phyloP scores from a whole-genome alignment of 2,329 filamentous ascomycete species.

The Aspergillus caelatus region DNA sequence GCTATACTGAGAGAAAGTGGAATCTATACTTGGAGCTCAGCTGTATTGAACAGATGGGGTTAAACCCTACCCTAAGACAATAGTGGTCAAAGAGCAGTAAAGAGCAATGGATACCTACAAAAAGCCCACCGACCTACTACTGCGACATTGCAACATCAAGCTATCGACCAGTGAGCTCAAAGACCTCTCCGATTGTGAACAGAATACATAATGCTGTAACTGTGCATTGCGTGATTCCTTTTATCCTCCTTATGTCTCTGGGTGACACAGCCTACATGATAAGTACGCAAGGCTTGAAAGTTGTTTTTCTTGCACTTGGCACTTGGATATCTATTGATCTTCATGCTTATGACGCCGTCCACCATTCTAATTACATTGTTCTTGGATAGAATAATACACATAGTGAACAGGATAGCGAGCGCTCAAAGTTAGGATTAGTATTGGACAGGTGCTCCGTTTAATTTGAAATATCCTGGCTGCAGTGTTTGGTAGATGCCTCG shows the following conservation, averaged over 20 bases:
- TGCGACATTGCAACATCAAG: not conserved
- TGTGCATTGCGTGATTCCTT: too few relatives aligned
- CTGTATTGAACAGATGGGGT: not conserved
- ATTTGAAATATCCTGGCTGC: conserved; percentile 50
- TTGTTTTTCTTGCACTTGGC: not conserved
- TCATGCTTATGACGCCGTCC: not conserved
- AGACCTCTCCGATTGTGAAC: not conserved
- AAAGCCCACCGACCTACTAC: not conserved
- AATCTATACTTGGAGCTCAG: not conserved
- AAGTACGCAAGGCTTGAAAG: not conserved
- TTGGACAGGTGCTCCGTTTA: conserved; percentile 19
- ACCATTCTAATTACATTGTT: not conserved
- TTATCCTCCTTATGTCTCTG: too few relatives aligned
- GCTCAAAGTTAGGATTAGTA: not conserved
- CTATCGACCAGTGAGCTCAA: not conserved
- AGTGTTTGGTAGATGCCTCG: conserved; percentile 43
- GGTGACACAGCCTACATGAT: too few relatives aligned
- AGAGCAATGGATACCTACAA: not conserved
- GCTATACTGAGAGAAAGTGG: not conserved
- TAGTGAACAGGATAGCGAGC: not conserved
- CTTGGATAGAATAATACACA: not conserved
- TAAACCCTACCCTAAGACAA: not conserved
- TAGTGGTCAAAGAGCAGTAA: not conserved
- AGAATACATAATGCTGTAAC: not conserved
- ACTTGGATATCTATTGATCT: not conserved